Evolutionary conservation across 768 basidiomycete genomes (phyloP).

Genomic region (Lenzites betulinus): DNA sequence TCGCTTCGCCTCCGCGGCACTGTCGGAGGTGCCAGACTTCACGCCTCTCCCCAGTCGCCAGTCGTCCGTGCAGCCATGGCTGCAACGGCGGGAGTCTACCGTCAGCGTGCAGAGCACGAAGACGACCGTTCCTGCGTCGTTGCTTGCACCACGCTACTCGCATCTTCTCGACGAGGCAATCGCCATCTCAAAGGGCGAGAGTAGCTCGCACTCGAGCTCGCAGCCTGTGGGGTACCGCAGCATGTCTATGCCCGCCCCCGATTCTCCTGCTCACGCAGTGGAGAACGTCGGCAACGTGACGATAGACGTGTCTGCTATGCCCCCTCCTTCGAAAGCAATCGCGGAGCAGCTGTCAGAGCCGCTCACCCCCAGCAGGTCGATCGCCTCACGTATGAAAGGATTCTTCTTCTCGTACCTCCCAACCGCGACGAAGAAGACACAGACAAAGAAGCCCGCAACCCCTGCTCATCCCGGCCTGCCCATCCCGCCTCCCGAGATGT

Average conservation of each 20-base stretch:
- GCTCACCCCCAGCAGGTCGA: constrained; percentile 35
- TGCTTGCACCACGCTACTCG: constrained; percentile 57
- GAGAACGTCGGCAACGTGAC: not conserved
- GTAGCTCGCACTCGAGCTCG: not conserved
- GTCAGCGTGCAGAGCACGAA: constrained; percentile 31
- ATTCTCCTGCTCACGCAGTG: not conserved
- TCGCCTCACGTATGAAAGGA: constrained; percentile 56
- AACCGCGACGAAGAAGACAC: constrained; percentile 43
- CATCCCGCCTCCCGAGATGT: constrained; percentile 55
- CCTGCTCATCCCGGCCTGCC: constrained; percentile 46
- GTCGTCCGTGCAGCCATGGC: constrained; percentile 19
- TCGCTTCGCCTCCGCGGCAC: constrained; percentile 29
- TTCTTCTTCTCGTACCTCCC: constrained; percentile 66
- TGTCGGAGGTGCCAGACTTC: constrained; percentile 50
- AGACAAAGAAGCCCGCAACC: constrained; percentile 25
- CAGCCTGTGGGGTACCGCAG: constrained; percentile 18
- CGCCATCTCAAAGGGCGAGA: constrained; percentile 32
- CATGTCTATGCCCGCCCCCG: constrained; percentile 8
- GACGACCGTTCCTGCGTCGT: constrained; percentile 38
- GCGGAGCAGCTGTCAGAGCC: not conserved
- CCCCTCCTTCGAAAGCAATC: not conserved
- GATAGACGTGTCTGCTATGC: not conserved
- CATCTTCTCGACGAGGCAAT: constrained; percentile 59
- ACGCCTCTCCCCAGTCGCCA: constrained; percentile 42
- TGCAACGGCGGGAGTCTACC: constrained; percentile 30